Conservation (phyloP, 768 basidiomycete genomes). For the Phylloporus sp. region DNA sequence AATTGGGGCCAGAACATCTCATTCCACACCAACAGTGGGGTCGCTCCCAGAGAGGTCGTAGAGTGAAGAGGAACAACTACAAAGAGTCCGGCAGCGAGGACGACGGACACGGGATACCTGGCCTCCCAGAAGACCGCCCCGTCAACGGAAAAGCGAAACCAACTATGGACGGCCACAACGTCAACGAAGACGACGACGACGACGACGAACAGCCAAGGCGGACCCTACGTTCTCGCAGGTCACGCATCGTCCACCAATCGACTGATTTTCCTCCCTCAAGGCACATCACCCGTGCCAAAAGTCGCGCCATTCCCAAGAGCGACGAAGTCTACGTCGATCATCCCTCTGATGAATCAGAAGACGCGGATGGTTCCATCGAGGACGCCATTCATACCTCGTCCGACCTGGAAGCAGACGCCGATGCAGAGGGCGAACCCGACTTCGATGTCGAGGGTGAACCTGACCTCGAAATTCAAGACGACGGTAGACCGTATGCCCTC, state of each 20-base stretch:
- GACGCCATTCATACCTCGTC: constrained; percentile 43
- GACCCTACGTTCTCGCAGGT: constrained; percentile 10
- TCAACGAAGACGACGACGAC: constrained; percentile 32
- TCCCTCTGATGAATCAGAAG: constrained; percentile 45
- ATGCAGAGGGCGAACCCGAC: constrained; percentile 39
- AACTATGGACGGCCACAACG: constrained; percentile 29
- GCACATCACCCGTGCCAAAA: constrained; percentile 25
- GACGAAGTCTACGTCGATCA: constrained; percentile 50
- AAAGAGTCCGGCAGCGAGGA: constrained; percentile 44
- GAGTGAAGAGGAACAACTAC: constrained; percentile 36
- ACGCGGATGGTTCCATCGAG: constrained; percentile 57
- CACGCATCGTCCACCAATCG: constrained; percentile 26
- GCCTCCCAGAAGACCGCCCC: constrained; percentile 5
- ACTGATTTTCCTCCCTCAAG: constrained; percentile 2
- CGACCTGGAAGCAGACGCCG: constrained; percentile 33
- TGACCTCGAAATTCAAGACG: constrained; percentile 39
- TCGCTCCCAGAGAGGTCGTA: constrained; percentile 39
- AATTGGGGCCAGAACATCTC: neutral
- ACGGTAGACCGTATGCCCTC: constrained; percentile 47
- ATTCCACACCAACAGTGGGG: constrained; percentile 11
- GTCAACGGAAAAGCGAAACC: constrained; percentile 19
- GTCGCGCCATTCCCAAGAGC: constrained; percentile 32
- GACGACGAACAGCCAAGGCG: constrained; percentile 25
- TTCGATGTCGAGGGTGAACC: constrained; percentile 35
- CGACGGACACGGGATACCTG: constrained; percentile 23